Conservation (phyloP, 805 yeast genomes). For the Candida nanaspora region DNA sequence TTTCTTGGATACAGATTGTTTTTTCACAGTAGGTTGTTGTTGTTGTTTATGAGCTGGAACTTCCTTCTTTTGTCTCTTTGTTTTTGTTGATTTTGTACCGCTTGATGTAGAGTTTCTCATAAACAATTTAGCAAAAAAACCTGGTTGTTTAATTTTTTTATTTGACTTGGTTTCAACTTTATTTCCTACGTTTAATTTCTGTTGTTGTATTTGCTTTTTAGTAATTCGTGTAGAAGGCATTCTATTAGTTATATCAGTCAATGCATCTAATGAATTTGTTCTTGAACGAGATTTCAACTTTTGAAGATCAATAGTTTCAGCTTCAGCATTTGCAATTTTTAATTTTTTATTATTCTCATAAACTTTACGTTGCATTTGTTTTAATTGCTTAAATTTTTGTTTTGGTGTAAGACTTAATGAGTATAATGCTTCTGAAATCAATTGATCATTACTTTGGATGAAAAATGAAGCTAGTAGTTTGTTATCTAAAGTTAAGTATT, state of each 20-base stretch:
- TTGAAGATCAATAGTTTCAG: background rate
- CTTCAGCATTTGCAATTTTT: constrained; percentile 3
- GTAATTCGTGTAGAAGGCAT: background rate
- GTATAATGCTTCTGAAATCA: constrained; percentile 9
- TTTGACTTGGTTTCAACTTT: background rate
- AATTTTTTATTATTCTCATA: constrained; percentile 4
- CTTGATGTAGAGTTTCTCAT: no score
- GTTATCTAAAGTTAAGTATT: constrained; percentile 29
- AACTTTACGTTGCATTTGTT: constrained; percentile 4
- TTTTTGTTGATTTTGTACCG: background rate
- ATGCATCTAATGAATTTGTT: constrained; percentile 15
- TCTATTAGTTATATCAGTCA: constrained; percentile 3
- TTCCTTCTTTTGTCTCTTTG: no score
- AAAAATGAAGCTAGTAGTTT: constrained; percentile 19
- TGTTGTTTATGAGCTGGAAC: background rate
- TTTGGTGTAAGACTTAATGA: constrained; percentile 8
- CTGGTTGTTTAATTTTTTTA: background rate
- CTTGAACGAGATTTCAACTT: constrained; percentile 10
- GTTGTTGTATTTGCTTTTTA: background rate
- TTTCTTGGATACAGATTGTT: constrained; percentile 1
- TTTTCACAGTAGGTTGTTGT: background rate
- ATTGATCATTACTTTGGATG: constrained; percentile 21
- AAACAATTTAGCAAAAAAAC: background rate
- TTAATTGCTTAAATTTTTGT: constrained; percentile 3
- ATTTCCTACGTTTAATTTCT: no score